Evolutionary conservation across 2,329 filamentous ascomycete genomes (phyloP), one percentile per base, ranked within the genome.

Genomic region (Aspergillus versicolor): DNA sequence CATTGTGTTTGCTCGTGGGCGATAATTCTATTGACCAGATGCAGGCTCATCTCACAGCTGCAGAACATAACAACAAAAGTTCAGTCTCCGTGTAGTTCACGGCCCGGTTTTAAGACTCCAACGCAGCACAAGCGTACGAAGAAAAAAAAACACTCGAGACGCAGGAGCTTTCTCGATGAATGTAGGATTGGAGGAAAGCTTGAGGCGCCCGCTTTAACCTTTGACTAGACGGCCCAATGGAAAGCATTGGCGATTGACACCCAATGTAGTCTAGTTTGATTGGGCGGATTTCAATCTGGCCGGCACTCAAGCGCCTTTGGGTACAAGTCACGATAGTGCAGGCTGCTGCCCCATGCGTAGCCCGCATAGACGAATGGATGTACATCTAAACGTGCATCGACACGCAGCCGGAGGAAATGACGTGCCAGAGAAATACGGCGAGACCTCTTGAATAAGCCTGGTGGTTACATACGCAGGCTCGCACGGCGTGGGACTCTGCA

Each of bases 401-500:
- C 56, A 59, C 54, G 61, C 52, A 61, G 47, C 48, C 59, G 38
- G 30, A 37, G 50, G 51, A 57, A 30, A 64, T 65, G 63, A 65
- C 59, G 60, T 63, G 60, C 60, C 62, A 60, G 43, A 52, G 41
- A 22, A 34, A 17, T 30, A 22, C 47, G 24, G 22, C 44, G 37
- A 53, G 58, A 47, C 47, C 51, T 59, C 56, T 58, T 38, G 50
- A 50, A 56, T 56, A 56, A 54, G 44, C 48, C 45, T 13, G 19
- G 44, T 49, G 56, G 56, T 61, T 55, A 54, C 50, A 57, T 56
- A 44, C 54, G 41, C 57, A 58, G 64, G 55, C 60, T 65, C 60
- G 60, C 64, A 65, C 64, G 21, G 54, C 61, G 57, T 50, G 60
- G 61, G 59, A 63, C 61, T 62, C 61, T 60, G 59, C 61, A 61